Evolutionary conservation across 2,329 filamentous ascomycete species (phyloP), one percentile per base, ranked within the genome.

Genomic region (Aspergillus floridensis): DNA sequence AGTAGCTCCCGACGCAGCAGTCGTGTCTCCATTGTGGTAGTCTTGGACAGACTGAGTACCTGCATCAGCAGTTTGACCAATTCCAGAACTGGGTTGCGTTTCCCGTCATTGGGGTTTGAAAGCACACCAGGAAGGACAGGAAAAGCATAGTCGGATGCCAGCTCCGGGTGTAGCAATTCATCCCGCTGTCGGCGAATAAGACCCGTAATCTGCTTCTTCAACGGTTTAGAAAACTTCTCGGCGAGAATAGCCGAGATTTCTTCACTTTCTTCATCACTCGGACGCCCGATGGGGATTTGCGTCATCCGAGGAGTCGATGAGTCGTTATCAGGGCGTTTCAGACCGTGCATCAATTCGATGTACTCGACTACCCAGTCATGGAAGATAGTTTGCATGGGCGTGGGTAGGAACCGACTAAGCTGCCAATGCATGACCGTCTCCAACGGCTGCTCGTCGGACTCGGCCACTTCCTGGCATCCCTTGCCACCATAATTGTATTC

Each of bases 371-470:
- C 86, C 92, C 93, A 97, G 67, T 96, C 88, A 63, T 93, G 86
- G 80, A 99, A 99, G 10, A 88, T 85, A 0, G 89, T 84, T 70
- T 98, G 93, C 52, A 99, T 82, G 4, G 89, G 87, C 0, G 80
- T 74, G 0, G 96, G 95, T 1, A 99, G 78, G 74, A 97, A 97
- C 1, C 91, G 93, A 49, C 88, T 89, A 72, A 99, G 89, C 74
- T 99, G 95, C 96, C 96, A 99, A 76, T 96, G 91, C 93, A 99
- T 98, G 69, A 99, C 87, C 11, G 90, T 95, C 68, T 97, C 90
- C 14, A 98, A 83, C 3, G 86, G 83, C 72, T 97, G 92, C 49
- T 89, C 86, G 67, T 93, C 91, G 10, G 82, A 82, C 66, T 88
- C 87, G 7, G 89, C 82, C 3, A 97, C 90, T 68, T 95, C 86